Evolutionary conservation across 768 basidiomycete species (phyloP).

Genomic region (Tricholoma sp.): DNA sequence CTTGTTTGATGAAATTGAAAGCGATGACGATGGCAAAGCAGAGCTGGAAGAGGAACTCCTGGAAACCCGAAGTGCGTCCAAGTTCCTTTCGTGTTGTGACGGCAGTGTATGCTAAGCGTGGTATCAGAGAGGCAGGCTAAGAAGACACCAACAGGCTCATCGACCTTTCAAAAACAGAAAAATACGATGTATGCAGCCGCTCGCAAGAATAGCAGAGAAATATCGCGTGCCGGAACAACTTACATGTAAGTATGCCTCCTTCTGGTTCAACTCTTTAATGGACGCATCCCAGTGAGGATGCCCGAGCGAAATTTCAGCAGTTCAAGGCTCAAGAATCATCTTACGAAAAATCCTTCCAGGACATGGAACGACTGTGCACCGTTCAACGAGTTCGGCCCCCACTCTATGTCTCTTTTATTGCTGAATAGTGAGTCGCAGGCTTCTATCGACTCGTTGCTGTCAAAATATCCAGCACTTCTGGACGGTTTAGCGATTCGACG

Average conservation of each 20-base stretch:
- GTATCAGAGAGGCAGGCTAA: slow-evolving; percentile 23
- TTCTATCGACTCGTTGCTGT: slow-evolving; percentile 16
- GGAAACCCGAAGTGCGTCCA: slow-evolving; percentile 10
- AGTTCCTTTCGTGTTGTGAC: slow-evolving; percentile 1
- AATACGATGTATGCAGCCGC: slow-evolving; percentile 28
- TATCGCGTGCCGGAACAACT: slow-evolving; percentile 22
- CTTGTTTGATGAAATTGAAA: slow-evolving; percentile 12
- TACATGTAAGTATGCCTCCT: slow-evolving; percentile 19
- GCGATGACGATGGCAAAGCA: background rate
- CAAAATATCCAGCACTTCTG: slow-evolving; percentile 22
- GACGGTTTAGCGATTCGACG: slow-evolving; percentile 31
- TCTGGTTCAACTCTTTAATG: background rate
- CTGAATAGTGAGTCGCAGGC: slow-evolving; percentile 13
- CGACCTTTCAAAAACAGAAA: slow-evolving; percentile 26
- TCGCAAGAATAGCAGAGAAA: slow-evolving; percentile 23
- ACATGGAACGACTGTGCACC: slow-evolving; percentile 19
- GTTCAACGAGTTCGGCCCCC: slow-evolving; percentile 20
- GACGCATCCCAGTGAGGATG: slow-evolving; percentile 22
- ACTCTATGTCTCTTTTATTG: background rate
- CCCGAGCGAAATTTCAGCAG: slow-evolving; percentile 19
- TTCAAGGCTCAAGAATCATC: slow-evolving; percentile 23
- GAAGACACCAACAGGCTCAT: slow-evolving; percentile 18
- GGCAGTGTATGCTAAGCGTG: slow-evolving; percentile 3
- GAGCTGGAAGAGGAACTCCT: slow-evolving; percentile 5
- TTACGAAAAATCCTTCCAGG: slow-evolving; percentile 19